These are phyloP conservation scores for Ophioceras dolichostomum DNA, from an alignment of 2,329 filamentous ascomycete genomes.

Conservation along the genomic window DNA sequence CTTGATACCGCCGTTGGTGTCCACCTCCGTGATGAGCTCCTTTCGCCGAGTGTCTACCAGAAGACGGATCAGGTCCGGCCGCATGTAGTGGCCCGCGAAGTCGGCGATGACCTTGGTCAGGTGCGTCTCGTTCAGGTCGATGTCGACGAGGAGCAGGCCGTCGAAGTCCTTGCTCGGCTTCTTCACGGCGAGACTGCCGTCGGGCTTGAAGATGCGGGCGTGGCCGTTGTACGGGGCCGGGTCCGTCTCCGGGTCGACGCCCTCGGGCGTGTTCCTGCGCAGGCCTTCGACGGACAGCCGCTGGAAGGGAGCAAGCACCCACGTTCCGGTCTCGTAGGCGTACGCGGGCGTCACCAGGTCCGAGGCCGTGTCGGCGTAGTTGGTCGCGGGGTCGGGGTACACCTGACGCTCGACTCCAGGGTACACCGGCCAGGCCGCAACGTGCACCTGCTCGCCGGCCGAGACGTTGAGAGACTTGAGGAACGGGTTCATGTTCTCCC, in stretches of 20 bases:
- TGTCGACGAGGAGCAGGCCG: conserved; percentile 22
- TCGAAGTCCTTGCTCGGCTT: conserved; percentile 2
- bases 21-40: conserved; percentile 28
- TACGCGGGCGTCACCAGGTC: conserved; percentile 38
- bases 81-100: conserved; percentile 33
- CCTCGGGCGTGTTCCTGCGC: conserved; percentile 27
- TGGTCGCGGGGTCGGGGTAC: conserved; percentile 16
- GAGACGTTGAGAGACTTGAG: conserved; percentile 32
- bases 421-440: conserved; percentile 34
- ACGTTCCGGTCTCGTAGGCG: conserved; percentile 41
- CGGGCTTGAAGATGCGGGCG: conserved; percentile 10
- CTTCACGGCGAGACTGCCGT: conserved; percentile 9
- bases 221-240: conserved; percentile 10
- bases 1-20: conserved; percentile 20
- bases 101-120: conserved; percentile 30
- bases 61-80: conserved; percentile 38
- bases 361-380: conserved; percentile 22
- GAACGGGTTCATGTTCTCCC: conserved; percentile 37
- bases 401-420: conserved; percentile 13
- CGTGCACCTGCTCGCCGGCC: conserved; percentile 32
- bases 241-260: conserved; percentile 8
- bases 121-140: conserved; percentile 21
- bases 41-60: conserved; percentile 35
- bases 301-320: conserved; percentile 40
- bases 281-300: conserved; percentile 30